Evolutionary conservation across 768 basidiomycete genomes (phyloP).

Genomic region (Lactifluus rugatus): DNA sequence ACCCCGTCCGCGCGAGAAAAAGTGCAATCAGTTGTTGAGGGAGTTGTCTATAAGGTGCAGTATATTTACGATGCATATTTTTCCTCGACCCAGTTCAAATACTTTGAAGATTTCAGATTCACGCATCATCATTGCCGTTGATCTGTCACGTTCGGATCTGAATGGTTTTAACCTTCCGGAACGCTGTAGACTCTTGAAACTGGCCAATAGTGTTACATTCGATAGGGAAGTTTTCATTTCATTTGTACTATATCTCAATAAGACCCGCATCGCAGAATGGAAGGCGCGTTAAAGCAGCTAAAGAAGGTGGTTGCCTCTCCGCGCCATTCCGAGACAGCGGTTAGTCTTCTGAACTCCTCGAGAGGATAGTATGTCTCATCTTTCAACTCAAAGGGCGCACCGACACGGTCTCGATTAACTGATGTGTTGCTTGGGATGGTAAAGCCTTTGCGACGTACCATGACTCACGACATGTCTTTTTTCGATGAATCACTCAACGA

Average conservation of each 20-base stretch:
- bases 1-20: conserved; percentile 29
- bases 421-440: conserved; percentile 65
- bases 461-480: conserved; percentile 42
- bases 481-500: conserved; percentile 71
- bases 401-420: conserved; percentile 37
- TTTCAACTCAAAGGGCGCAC: conserved; percentile 25
- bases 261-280: conserved; percentile 52
- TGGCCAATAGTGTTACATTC: conserved; percentile 88
- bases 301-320: conserved; percentile 34
- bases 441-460: conserved; percentile 33
- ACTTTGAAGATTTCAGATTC: conserved; percentile 63
- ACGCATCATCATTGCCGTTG: conserved; percentile 71
- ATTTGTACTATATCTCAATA: not conserved
- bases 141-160: conserved; percentile 46
- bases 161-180: conserved; percentile 77
- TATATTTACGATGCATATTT: conserved; percentile 20
- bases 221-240: conserved; percentile 45
- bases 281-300: conserved; percentile 63
- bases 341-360: not conserved
- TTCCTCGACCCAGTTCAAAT: not conserved
- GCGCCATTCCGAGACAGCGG: conserved; percentile 7
- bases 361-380: not conserved
- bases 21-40: conserved; percentile 40
- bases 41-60: conserved; percentile 72
- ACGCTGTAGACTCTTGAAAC: conserved; percentile 73